A percentile compares a stretch with the other conserved stretches of the same genome.
Evolutionary conservation across 116 monocot species (phyloP).

Genomic region (Phalaenopsis hybrid): DNA sequence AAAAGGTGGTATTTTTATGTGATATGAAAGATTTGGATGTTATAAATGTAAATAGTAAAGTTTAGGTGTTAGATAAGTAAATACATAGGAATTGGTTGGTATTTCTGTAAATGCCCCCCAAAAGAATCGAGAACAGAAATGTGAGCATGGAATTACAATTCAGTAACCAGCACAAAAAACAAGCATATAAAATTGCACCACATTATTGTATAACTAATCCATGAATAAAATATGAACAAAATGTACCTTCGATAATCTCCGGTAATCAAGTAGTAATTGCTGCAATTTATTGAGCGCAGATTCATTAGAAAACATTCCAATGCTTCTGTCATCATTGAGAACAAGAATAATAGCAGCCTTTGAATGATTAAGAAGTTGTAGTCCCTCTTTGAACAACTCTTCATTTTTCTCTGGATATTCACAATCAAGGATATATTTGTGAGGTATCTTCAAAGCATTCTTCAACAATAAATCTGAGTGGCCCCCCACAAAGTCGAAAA

Average conservation of each 20-base stretch:
- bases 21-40: no score
- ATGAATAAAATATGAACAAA: neutral
- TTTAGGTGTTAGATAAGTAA: no score
- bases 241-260: conserved; percentile 33
- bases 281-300: conserved; percentile 17
- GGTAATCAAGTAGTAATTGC: conserved; percentile 26
- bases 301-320: conserved; percentile 6
- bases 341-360: conserved; percentile 58
- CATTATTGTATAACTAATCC: neutral
- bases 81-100: no score
- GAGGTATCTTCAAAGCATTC: conserved; percentile 25
- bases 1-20: no score
- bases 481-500: conserved; percentile 20
- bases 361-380: conserved; percentile 24
- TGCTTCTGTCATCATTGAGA: conserved; percentile 13
- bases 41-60: no score
- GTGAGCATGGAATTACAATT: neutral
- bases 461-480: conserved; percentile 31
- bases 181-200: neutral
- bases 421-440: conserved; percentile 18
- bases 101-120: no score
- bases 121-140: neutral
- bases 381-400: conserved; percentile 31
- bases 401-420: conserved; percentile 23
- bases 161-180: neutral